Evolutionary conservation across 1,284 basidiomycete species (phyloP), one percentile per base, ranked within the genome.

Genomic region (Boletus semigastroideus): DNA sequence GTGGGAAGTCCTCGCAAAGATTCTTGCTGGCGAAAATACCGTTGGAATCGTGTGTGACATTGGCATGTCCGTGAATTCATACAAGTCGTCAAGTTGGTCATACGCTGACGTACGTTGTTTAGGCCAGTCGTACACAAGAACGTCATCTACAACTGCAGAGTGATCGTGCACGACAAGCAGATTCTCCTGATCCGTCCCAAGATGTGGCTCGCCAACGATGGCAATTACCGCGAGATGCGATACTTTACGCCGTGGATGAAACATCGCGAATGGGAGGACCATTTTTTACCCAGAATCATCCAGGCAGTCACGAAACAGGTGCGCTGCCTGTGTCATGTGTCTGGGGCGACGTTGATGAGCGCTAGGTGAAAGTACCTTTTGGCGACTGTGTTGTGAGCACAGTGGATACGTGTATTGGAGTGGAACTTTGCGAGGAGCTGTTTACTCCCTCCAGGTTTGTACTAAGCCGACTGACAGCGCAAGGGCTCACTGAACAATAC

Each of bases 121-220:
- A 96, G 94, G 94, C 96, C 97, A 1, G 81, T 98, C 45, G 81
- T 87, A 5, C 97, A 98, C 78, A 97, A 98, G 78, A 97, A 96
- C 63, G 93, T 94, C 46, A 94, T 91, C 55, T 99, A 98, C 76
- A 99, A 99, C 68, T 98, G 94, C 69, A 86, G 97, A 17, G 78
- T 98, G 33, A 87, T 98, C 63, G 83, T 96, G 37, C 79, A 94
- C 65, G 79, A 96, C 70, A 79, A 84, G 43, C 83, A 92, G 72
- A 94, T 99, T 58, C 71, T 98, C 1, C 81, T 97, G 60, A 98
- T 99, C 60, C 84, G 97, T 12, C 97, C 96, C 1, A 99, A 99
- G 74, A 95, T 99, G 94, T 99, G 96, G 96, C 79, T 99, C 54
- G 96, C 96, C 3, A 99, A 99, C 65, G 94, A 98, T 63, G 96